Evolutionary conservation across 805 yeast genomes (phyloP), one percentile per base, ranked within the genome.

Genomic region (Cyberlindnera suaveolens): DNA sequence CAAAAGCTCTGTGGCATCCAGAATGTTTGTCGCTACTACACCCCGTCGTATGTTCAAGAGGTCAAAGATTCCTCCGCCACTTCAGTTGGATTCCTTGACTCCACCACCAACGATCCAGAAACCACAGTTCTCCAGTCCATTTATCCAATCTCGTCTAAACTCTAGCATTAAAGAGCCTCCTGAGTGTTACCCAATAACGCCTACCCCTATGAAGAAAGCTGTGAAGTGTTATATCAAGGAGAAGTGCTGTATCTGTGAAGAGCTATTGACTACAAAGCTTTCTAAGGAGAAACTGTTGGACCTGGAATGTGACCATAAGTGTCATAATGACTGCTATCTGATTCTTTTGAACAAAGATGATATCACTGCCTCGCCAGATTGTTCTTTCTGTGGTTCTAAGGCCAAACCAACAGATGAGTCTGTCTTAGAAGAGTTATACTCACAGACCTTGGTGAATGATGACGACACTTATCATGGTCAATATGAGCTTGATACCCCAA

Each of bases 241-340:
- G 30, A 40, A 29, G 3, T 75, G 80, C 49, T 63, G 68, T 13
- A 61, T 73, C 33, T 75, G 80, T 53, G 63, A 64, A 13, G 78
- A 74, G 44, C 58, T 65, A 4, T 51, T 75, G 32, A 56, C 62
- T 3, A 60, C 59, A 36, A 58, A 63, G 13, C 62, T 74, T 31
- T 52, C 54, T 8, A 75, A 74, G 11, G 80, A 75, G 56, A 65
- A 61, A 30, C 47, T 68, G 1, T 43, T 75, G 4, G 70, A 66
- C 30, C 47, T 74, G 36, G 49, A 64, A 1, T 73, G 78, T 54
- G 58, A 64, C 6, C 78, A 74, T 51, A 60, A 61, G 33, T 57
- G 69, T 26, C 80, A 75, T 52, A 61, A 62, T 41, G 63, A 68
- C 41, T 75, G 80, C 46, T 68, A 63, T 29, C 46, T 61, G 4